Evolutionary conservation across 1,139 yeast genomes (phyloP).

Genomic region (Diutina pseudorugosa): DNA sequence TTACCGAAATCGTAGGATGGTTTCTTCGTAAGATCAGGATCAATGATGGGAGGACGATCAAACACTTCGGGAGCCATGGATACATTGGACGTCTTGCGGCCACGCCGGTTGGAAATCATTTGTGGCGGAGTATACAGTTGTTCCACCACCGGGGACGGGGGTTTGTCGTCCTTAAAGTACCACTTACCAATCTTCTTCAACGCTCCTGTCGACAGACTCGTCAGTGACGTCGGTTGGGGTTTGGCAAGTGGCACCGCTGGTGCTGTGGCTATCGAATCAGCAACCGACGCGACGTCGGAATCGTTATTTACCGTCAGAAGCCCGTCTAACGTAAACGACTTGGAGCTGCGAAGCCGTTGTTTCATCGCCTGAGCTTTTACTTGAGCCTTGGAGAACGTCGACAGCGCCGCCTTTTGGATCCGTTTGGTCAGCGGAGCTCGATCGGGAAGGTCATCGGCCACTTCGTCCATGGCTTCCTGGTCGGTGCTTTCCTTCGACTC

Average conservation of each 20-base stretch:
- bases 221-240: neutral
- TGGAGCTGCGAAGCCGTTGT: neutral
- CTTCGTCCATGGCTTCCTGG: neutral
- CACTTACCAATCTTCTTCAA: constrained; percentile 56
- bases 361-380: neutral
- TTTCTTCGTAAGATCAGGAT: neutral
- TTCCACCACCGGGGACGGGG: constrained; percentile 8
- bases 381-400: neutral
- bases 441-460: neutral
- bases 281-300: constrained; percentile 16
- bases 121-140: constrained; percentile 41
- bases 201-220: neutral
- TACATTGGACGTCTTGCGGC: neutral
- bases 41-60: neutral
- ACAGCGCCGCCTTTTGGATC: neutral
- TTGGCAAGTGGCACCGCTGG: neutral
- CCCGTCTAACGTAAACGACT: constrained; percentile 4
- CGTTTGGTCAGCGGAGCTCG: neutral
- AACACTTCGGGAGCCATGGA: neutral
- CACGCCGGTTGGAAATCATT: constrained; percentile 43
- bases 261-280: neutral
- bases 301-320: neutral
- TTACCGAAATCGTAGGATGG: constrained; percentile 2
- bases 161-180: constrained; percentile 43
- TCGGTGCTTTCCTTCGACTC: neutral